Conservation (phyloP, 208 protist species). For the Vickermania spadyakhi region DNA sequence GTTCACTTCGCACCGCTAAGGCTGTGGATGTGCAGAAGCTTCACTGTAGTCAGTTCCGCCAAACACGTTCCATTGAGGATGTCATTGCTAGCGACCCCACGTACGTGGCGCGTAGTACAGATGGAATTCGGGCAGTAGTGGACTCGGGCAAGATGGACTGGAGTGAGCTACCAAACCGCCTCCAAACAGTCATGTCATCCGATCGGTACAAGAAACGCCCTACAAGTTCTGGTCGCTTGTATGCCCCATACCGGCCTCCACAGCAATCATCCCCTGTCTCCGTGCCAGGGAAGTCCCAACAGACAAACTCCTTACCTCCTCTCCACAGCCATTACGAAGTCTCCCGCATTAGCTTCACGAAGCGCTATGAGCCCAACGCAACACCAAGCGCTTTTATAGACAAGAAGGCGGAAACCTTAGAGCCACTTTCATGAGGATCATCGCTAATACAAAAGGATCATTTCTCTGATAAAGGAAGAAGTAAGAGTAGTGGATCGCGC, state of each 20-base stretch:
- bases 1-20: constrained; percentile 37
- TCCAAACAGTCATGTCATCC: constrained; percentile 23
- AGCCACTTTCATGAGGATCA: no score
- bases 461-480: no score
- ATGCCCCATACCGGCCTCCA: background rate
- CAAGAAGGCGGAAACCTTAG: background rate
- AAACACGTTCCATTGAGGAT: constrained; percentile 51
- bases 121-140: constrained; percentile 28
- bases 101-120: constrained; percentile 11
- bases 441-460: no score
- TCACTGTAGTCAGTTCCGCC: constrained; percentile 37
- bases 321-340: constrained; percentile 13
- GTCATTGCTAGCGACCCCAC: constrained; percentile 39
- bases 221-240: background rate
- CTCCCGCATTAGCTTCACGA: constrained; percentile 13
- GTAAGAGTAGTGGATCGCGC: no score
- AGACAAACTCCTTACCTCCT: background rate
- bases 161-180: constrained; percentile 29
- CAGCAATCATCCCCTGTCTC: background rate
- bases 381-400: constrained; percentile 2
- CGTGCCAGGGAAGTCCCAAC: background rate
- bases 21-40: constrained; percentile 27
- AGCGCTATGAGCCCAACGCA: background rate
- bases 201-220: constrained; percentile 4
- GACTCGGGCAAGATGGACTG: constrained; percentile 43